Base-by-base conservation (phyloP, 306 rosid species). In the Quillaja saponaria region DNA sequence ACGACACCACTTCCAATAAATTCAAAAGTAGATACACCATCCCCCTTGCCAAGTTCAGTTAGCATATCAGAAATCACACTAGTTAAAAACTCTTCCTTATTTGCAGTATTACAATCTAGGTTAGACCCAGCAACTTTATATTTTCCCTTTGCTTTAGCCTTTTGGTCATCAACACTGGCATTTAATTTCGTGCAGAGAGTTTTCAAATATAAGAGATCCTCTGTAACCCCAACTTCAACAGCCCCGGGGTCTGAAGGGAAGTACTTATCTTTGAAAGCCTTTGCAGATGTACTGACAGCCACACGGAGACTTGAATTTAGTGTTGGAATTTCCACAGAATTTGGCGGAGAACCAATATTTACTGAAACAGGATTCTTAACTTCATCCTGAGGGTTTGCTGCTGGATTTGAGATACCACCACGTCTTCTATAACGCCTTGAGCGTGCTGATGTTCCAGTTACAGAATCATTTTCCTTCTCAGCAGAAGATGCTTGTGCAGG, bases 1-100 rank as follows among this genome's bases (percentile, higher is more conserved):
- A 94, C 85, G 55, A 83, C 99, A 67, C 99, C 99, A 69, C 99
- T 94, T 25, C 99, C 99, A 55, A 90, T 85, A 67, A 94, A 94
- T 79, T 94, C 99, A 83, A 94, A 94, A 53, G 99, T 94, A 52
- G 99, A 90, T 28, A 94, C 99, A 66, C 99, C 99, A 15, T 90
- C 96, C 77, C 96, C 97, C 77, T 94, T 94, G 64, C 96, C 77
- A 58, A 94, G 94, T 74, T 94, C 99, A 63, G 69, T 69, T 49
- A 94, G 90, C 91, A 94, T 83, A 79, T 89, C 99, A 63, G 87
- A 82, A 56, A 94, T 69, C 45, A 90, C 76, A 34, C 84, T 91
- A 71, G 75, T 80, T 75, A 90, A 74, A 68, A 64, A 82, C 55
- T 87, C 96, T 68, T 94, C 97, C 50, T 60, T 82, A 62, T 60